A percentile compares a stretch with the other conserved stretches of the same genome.
Evolutionary conservation across 1,139 yeast species (phyloP).

Genomic region (Diutina pseudorugosa): DNA sequence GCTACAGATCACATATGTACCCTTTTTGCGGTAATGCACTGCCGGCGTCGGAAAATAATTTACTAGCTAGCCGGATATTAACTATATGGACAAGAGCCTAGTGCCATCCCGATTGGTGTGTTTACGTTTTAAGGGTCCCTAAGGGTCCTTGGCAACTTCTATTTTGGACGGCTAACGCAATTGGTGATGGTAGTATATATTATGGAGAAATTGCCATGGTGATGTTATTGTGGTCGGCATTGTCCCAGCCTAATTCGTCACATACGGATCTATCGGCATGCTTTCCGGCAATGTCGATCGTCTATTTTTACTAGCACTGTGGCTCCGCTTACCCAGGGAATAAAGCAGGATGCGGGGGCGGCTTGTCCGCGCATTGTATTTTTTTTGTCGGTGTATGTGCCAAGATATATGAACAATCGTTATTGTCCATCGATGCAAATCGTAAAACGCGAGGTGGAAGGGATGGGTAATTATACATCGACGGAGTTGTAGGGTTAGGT

Average conservation of each 20-base stretch:
- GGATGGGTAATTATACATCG: neutral
- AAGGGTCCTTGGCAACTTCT: neutral
- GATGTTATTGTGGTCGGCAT: no score
- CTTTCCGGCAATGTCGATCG: no score
- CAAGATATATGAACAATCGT: neutral
- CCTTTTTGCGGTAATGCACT: neutral
- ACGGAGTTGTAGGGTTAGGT: neutral
- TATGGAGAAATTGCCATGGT: no score
- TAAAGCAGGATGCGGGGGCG: neutral
- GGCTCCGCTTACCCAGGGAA: neutral
- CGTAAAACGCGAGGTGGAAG: neutral
- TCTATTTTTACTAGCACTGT: no score
- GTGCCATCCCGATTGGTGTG: neutral
- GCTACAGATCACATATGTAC: neutral
- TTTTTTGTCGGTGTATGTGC: neutral
- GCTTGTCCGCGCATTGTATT: neutral
- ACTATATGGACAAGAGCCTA: neutral
- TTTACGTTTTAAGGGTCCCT: neutral
- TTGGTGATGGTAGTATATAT: no score
- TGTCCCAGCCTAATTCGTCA: no score
- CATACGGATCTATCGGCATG: no score
- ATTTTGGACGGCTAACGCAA: neutral
- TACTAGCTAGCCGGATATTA: neutral
- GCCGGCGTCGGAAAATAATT: neutral
- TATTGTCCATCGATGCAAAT: neutral